Base-by-base conservation (phyloP, 2,329 filamentous ascomycete genomes). In the Aspergillus aculeatinus region DNA sequence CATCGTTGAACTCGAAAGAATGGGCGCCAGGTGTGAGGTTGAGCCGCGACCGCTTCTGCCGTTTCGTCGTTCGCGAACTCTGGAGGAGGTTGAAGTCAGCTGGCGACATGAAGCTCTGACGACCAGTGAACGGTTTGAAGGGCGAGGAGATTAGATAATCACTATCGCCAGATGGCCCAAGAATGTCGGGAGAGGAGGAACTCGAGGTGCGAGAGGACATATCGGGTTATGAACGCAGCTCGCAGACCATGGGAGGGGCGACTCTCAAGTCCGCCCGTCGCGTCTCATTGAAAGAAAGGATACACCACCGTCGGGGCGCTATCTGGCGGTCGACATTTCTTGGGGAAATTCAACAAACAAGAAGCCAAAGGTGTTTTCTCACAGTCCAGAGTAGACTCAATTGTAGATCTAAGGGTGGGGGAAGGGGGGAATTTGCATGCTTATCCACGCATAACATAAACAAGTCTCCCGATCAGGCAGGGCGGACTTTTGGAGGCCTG, bases 161-260 rank as follows among this genome's bases (percentile, higher is more conserved):
- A 39, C 70, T 72, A 64, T 79, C 76, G 58, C 76, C 77, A 61
- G 77, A 72, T 51, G 77, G 76, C 27, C 72, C 76, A 59, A 79
- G 70, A 55, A 77, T 70, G 70, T 79, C 77, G 50, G 77, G 76
- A 48, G 77, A 79, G 60, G 77, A 79, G 60, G 77, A 79, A 64
- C 70, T 78, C 55, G 68, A 59, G 61, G 70, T 77, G 65, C 70
- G 72, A 60, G 71, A 71, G 58, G 69, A 70, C 70, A 76, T 74
- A 59, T 64, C 66, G 67, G 66, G 61, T 70, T 70, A 65, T 54
- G 58, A 59, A 35, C 53, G 51, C 59, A 47, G 57, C 44, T 60
- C 27, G 58, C 55, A 62, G 59, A 39, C 27, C 56, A 57, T 58
- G 60, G n/a, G 51, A 48, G 53, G 51, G 53, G 50, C 51, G 55